Percentiles rank a stretch among this genome's conserved stretches.
These are phyloP conservation scores for Mycena floridula DNA, from an alignment of 768 basidiomycete genomes.

Conservation along the genomic window DNA sequence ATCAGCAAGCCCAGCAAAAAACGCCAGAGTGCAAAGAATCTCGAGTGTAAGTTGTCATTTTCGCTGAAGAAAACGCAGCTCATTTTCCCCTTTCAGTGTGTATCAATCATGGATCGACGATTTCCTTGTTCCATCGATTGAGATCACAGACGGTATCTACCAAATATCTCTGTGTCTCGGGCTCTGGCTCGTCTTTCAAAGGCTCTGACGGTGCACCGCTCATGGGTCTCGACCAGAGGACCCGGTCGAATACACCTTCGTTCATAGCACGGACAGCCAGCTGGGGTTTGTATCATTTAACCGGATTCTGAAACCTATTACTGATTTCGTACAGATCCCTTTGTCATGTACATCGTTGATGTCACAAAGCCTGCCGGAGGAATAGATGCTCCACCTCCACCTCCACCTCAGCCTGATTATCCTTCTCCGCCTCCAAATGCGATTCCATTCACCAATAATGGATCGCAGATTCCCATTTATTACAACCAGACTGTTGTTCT, in stretches of 20 bases:
- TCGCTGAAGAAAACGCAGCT: conserved; percentile 10
- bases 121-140: conserved; percentile 93
- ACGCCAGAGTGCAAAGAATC: conserved; percentile 87
- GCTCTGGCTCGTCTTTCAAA: conserved; percentile 86
- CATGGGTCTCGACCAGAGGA: conserved; percentile 72
- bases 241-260: conserved; percentile 68
- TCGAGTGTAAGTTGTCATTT: conserved; percentile 63
- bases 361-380: conserved; percentile 77
- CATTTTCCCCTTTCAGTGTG: conserved; percentile 75
- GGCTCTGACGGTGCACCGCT: conserved; percentile 88
- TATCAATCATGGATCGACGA: conserved; percentile 92
- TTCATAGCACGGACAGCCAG: conserved; percentile 87
- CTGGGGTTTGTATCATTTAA: conserved; percentile 58
- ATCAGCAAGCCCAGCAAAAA: conserved; percentile 99
- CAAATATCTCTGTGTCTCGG: conserved; percentile 93
- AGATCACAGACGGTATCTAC: conserved; percentile 95
- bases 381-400: conserved; percentile 72
- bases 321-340: conserved; percentile 56
- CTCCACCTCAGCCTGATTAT: conserved; percentile 82
- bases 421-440: conserved; percentile 90
- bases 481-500: conserved; percentile 96
- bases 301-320: conserved; percentile 3
- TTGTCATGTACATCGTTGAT: conserved; percentile 97
- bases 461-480: conserved; percentile 84
- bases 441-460: conserved; percentile 77